Percentiles rank a stretch among this genome's conserved stretches.
These are phyloP conservation scores for Cladobotryum mycophilum DNA, from an alignment of 2,329 filamentous ascomycete genomes.

Conservation along the genomic window DNA sequence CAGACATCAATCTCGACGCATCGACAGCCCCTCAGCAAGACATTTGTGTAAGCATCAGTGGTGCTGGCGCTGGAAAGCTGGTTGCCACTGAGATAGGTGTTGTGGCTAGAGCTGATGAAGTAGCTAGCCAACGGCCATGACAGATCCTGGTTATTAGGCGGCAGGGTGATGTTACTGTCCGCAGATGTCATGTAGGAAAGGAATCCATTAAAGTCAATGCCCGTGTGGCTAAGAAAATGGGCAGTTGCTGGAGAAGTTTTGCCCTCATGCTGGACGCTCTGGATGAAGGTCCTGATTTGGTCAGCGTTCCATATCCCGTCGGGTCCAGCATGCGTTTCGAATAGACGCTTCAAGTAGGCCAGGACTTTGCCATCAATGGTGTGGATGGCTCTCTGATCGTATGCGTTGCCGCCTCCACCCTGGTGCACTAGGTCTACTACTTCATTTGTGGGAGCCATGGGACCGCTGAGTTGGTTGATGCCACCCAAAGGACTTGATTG, in stretches of 20 bases:
- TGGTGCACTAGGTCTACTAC: slow-evolving; percentile 26
- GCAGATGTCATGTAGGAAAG: slow-evolving; percentile 51
- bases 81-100: slow-evolving; percentile 85
- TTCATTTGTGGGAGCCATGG: slow-evolving; percentile 9
- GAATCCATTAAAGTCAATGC: slow-evolving; percentile 44
- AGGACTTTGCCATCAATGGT: slow-evolving; percentile 36
- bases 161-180: slow-evolving; percentile 36
- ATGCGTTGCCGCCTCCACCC: slow-evolving; percentile 43
- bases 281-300: slow-evolving; percentile 40
- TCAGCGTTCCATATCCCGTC: slow-evolving; percentile 40
- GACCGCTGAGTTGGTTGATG: neutral
- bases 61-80: slow-evolving; percentile 84
- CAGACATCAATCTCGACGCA: slow-evolving; percentile 95
- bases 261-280: slow-evolving; percentile 40
- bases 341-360: slow-evolving; percentile 41
- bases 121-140: slow-evolving; percentile 81
- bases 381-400: slow-evolving; percentile 34
- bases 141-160: slow-evolving; percentile 44
- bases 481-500: too few species aligned
- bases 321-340: slow-evolving; percentile 36
- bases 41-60: slow-evolving; percentile 79
- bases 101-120: slow-evolving; percentile 91
- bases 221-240: slow-evolving; percentile 22
- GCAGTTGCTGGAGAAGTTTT: slow-evolving; percentile 22
- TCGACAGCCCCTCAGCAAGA: slow-evolving; percentile 75